These are phyloP conservation scores for Kregervanrija pseudodelftensis DNA, from an alignment of 805 yeast species.

Conservation along the genomic window DNA sequence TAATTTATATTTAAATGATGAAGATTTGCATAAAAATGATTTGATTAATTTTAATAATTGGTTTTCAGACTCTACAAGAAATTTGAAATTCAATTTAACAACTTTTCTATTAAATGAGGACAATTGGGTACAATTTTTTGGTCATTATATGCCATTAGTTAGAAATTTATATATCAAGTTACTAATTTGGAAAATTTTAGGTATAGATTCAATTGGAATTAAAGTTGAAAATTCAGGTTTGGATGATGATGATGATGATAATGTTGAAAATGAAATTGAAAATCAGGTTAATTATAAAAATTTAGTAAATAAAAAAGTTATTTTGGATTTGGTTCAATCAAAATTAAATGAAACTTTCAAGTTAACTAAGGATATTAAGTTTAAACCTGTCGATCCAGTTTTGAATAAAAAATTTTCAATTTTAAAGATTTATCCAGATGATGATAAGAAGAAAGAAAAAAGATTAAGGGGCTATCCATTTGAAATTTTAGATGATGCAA, in stretches of 20 bases:
- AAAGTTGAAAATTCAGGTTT: conserved; percentile 1
- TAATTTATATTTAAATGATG: conserved; percentile 5
- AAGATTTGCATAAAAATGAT: neutral
- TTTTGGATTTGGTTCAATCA: conserved; percentile 20
- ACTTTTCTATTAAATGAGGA: conserved; percentile 45
- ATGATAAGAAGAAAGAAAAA: conserved; percentile 22
- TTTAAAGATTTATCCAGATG: neutral
- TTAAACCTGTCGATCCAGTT: conserved; percentile 30
- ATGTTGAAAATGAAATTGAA: neutral
- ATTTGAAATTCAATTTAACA: conserved; percentile 42
- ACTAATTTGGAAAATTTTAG: conserved; percentile 57
- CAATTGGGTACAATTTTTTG: conserved; percentile 51
- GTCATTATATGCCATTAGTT: conserved; percentile 77
- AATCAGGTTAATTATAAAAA: conserved; percentile 10
- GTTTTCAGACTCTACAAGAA: conserved; percentile 28
- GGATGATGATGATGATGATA: too few species aligned
- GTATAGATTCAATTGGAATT: conserved; percentile 14
- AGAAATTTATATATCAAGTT: conserved; percentile 63
- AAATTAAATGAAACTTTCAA: conserved; percentile 27
- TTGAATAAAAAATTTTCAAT: conserved; percentile 45
- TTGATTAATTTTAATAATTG: conserved; percentile 22
- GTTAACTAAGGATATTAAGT: conserved; percentile 10
- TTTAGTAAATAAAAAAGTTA: conserved; percentile 9
- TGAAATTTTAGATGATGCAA: conserved; percentile 61
- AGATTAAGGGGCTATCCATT: conserved; percentile 48